phyloP scores from a whole-genome alignment of 2,329 filamentous ascomycete species.

The Neofusicoccum cordaticola region DNA sequence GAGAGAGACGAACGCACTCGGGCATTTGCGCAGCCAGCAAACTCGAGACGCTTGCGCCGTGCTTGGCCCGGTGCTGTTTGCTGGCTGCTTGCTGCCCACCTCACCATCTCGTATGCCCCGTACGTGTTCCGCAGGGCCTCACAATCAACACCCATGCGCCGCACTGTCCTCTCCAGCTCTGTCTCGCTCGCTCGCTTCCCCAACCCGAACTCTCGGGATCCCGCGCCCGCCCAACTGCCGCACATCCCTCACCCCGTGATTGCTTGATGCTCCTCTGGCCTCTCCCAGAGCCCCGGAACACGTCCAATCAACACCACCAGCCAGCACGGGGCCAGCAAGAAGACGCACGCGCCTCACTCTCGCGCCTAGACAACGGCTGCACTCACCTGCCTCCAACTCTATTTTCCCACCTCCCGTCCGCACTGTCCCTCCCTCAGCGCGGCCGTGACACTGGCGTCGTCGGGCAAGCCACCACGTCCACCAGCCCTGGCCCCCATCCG shows the following conservation, averaged over 20 bases:
- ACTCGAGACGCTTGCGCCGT: no score
- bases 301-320: background rate
- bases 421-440: background rate
- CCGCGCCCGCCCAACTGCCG: background rate
- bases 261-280: background rate
- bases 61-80: background rate
- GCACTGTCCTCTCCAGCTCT: background rate
- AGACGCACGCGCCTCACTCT: background rate
- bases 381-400: background rate
- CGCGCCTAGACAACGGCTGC: background rate
- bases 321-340: background rate
- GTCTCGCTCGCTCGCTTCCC: background rate
- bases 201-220: background rate
- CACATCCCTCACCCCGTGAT: background rate
- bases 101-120: background rate
- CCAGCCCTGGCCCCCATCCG: no score
- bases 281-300: background rate
- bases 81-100: background rate
- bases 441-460: background rate
- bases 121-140: no score
- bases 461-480: background rate
- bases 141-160: background rate
- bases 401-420: no score
- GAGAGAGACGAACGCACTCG: no score
- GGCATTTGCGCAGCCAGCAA: no score